Percentiles rank a stretch among this genome's conserved stretches.
phyloP scores from a whole-genome alignment of 2,329 filamentous ascomycete genomes.

The Aspergillus transmontanensis region DNA sequence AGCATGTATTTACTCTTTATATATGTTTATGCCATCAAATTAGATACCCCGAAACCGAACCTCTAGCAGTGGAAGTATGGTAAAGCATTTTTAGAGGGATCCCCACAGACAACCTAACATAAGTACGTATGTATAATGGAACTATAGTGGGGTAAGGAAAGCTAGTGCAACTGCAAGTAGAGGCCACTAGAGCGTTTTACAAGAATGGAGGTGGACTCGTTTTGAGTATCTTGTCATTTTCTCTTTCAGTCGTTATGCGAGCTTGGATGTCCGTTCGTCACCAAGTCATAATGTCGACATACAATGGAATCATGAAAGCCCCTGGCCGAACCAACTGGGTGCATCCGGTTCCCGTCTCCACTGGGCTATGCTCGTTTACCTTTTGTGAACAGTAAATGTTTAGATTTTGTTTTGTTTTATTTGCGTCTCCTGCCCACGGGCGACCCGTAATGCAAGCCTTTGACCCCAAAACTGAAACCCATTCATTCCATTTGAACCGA shows the following conservation, averaged over 20 bases:
- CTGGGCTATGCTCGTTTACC: slow-evolving; percentile 1
- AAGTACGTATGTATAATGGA: background rate
- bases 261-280: background rate
- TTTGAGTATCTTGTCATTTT: slow-evolving; percentile 9
- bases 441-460: slow-evolving; percentile 13
- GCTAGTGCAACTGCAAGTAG: background rate
- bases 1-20: background rate
- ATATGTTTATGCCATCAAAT: background rate
- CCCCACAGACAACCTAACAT: background rate
- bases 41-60: background rate
- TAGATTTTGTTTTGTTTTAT: slow-evolving; percentile 19
- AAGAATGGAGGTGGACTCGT: background rate
- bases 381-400: slow-evolving; percentile 11
- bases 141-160: background rate
- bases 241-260: slow-evolving; percentile 6
- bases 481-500: slow-evolving; percentile 29
- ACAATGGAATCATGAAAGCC: background rate
- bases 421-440: slow-evolving; percentile 19
- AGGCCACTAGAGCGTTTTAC: background rate
- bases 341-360: background rate
- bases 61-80: background rate
- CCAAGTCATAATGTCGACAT: slow-evolving; percentile 3
- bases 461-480: slow-evolving; percentile 28
- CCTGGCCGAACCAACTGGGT: background rate
- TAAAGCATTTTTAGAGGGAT: background rate